Conservation (phyloP, 768 basidiomycete species). For the Agaricus blazei region DNA sequence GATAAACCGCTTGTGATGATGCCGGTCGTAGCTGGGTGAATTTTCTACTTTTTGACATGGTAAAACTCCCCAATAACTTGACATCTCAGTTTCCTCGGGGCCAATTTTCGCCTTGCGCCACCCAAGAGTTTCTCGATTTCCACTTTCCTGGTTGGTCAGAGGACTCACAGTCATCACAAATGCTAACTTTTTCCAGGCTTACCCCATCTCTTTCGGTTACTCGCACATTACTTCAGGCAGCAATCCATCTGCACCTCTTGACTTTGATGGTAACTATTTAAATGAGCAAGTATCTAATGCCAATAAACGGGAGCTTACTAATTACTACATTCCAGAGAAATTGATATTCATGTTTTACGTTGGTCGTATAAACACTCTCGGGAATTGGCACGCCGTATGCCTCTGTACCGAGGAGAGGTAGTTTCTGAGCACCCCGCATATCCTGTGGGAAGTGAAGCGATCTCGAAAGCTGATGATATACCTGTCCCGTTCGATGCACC, state of each 20-base stretch:
- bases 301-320: not conserved
- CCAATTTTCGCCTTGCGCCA: conserved; percentile 3
- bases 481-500: conserved; percentile 30
- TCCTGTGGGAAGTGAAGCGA: conserved; percentile 27
- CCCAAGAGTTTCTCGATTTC: conserved; percentile 19
- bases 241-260: conserved; percentile 34
- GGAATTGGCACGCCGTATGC: conserved; percentile 51
- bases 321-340: conserved; percentile 21
- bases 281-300: conserved; percentile 30
- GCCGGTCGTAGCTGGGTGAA: conserved; percentile 36
- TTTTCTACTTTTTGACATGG: not conserved
- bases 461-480: conserved; percentile 13
- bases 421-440: conserved; percentile 30
- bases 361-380: conserved; percentile 53
- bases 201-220: conserved; percentile 44
- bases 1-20: conserved; percentile 53
- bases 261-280: conserved; percentile 44
- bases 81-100: conserved; percentile 14
- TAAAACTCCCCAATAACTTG: not conserved
- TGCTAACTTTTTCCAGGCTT: not conserved
- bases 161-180: not conserved
- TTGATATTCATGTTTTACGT: conserved; percentile 39
- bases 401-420: conserved; percentile 34
- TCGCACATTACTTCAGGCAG: conserved; percentile 42
- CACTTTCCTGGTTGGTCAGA: conserved; percentile 14